Base-by-base conservation (phyloP, 2,329 filamentous ascomycete species). In the Ophiostoma ips region DNA sequence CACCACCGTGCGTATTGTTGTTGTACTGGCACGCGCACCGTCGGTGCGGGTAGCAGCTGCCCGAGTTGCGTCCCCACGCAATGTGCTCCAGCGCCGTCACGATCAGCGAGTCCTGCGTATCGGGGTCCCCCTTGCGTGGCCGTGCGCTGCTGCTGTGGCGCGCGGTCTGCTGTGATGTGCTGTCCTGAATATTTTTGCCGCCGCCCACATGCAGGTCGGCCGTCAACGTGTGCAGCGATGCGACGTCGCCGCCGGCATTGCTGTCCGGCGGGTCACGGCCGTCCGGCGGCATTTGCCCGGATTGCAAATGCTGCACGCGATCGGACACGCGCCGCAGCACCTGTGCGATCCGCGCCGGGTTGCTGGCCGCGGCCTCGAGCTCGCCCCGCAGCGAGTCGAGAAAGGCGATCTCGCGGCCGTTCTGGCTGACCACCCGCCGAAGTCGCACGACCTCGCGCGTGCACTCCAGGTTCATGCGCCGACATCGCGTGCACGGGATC, bases 61-160 rank as follows among this genome's bases (percentile, higher is more conserved):
- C 64, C 15, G 57, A 55, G 44, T 64, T 62, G 40, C 64, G 60
- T n/a, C 62, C 63, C 64, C 64, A 66, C 2, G 63, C 63, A 15
- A 66, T 58, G 53, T 64, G 61, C 53, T 66, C 64, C 12, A 66
- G 59, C 1, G 62, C 60, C 0, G 62, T 63, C 18, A 65, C 52
- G 18, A 61, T 56, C 1, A 62, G 58, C 3, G 60, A 53, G 36
- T 57, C 53, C 19, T 55, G 52, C 49, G 45, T 18, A 16, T 48
- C 46, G 24, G 3, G 30, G 15, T 5, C 16, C n/a, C 31, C 38
- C 3, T 51, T 40, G 3, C 35, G 45, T 2, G 36, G 30, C 37
- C 21, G 38, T 30, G 40, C 4, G 24, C 24, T 8, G 38, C 3
- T 33, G 45, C 15, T 33, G 21, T 5, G 30, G 24, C 13, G 37